phyloP scores from a whole-genome alignment of 164 flowering plant species.

The Brasenia schreberi region DNA sequence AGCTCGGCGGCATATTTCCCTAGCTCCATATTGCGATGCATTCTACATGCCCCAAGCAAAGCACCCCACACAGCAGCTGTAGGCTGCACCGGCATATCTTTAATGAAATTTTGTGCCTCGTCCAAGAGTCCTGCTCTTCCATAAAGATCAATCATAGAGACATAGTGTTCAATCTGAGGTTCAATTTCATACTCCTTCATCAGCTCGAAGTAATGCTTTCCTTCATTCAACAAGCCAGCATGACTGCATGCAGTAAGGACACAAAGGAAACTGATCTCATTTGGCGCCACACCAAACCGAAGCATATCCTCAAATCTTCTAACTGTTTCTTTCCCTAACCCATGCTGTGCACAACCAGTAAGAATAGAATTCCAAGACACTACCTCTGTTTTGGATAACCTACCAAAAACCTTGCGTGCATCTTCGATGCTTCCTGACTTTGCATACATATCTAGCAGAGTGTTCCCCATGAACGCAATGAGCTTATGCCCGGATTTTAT shows the following conservation, averaged over 20 bases:
- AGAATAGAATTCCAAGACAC: conserved; percentile 73
- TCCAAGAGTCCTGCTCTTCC: conserved; percentile 58
- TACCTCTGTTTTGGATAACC: conserved; percentile 33
- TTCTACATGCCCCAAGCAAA: conserved; percentile 55
- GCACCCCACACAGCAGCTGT: conserved; percentile 57
- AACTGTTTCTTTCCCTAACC: conserved; percentile 37
- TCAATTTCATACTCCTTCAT: conserved; percentile 37
- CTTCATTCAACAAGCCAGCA: conserved; percentile 46
- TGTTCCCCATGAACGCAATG: conserved; percentile 41
- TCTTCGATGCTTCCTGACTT: conserved; percentile 55
- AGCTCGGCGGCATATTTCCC: conserved; percentile 53
- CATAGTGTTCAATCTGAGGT: conserved; percentile 43
- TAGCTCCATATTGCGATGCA: conserved; percentile 52
- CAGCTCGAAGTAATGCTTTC: conserved; percentile 32
- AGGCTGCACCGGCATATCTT: conserved; percentile 43
- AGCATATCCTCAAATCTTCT: conserved; percentile 39
- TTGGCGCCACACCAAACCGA: conserved; percentile 30
- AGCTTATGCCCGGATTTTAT: conserved; percentile 41
- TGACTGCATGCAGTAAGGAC: conserved; percentile 66
- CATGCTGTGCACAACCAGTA: conserved; percentile 60
- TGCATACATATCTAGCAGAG: conserved; percentile 65
- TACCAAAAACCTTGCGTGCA: conserved; percentile 43
- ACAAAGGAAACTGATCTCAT: conserved; percentile 49
- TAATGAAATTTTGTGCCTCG: conserved; percentile 33
- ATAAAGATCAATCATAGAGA: conserved; percentile 50